Base-by-base conservation (phyloP, 495 filamentous ascomycete genomes). In the Trypethelium eluteriae region DNA sequence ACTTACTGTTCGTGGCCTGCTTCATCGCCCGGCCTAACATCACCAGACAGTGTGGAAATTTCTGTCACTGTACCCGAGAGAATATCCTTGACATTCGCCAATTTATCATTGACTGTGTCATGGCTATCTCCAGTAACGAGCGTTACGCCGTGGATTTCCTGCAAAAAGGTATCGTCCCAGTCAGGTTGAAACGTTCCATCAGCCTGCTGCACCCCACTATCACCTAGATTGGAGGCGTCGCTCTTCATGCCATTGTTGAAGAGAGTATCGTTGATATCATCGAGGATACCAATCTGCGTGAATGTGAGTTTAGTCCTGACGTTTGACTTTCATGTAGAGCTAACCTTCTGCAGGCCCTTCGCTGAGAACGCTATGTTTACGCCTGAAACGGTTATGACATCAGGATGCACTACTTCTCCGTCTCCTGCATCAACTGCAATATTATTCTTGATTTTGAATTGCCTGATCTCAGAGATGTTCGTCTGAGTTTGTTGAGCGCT, bases 1-100 rank as follows among this genome's bases (percentile, higher is more conserved):
- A 73, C 70, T 68, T 64, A 78, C 76, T 78, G 76, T 66, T 78
- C 76, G 63, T 77, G 75, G 18, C 76, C 76, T 34, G 68, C 63
- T 62, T 74, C 67, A n/a, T 69, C 64, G 16, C 73, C 74, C 10
- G 76, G 76, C 12, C 76, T 66, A 38, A 72, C 70, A 35, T 77
- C 70, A 49, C 76, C 76, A 32, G 66, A 36, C 18, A 74, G 56
- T 11, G 65, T 71, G 34, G 70, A 62, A 5, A 76, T 67, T 66
- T 77, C 70, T 39, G 70, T 67, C 50, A 76, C 74, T 0, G 73
- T 63, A 18, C 65, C 69, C 38, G 62, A 36, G 10, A 78, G 72
- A 38, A 74, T 70, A 7, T 65, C 36, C 68, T 72, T 71, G 41
- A 76, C 68, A 11, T 69, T 64, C 10, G 59, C 47, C 16, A 76